Base-by-base conservation (phyloP, 768 basidiomycete species). In the Naganishia antarctica region DNA sequence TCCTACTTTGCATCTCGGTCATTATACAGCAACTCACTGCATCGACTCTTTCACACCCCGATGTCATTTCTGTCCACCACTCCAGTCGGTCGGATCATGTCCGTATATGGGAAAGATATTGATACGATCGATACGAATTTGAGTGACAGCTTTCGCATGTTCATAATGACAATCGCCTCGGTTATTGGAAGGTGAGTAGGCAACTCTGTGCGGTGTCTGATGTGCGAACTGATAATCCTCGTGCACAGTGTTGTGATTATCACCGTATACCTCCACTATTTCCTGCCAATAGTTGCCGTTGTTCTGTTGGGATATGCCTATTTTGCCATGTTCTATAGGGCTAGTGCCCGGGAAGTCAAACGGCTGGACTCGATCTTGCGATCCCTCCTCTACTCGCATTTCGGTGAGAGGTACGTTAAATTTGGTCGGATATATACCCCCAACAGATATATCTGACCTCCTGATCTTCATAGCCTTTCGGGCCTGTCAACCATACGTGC, bases 371-470 rank as follows among this genome's bases (percentile, higher is more conserved):
- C 90, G 21, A 82, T 94, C 25, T 76, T 94, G 37, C 85, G 92
- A n/a, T 87, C 88, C 0, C 84, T 87, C 0, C 77, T 97, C 18
- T 94, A 94, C 73, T 85, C 89, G 0, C 90, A 92, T 73, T 94
- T 94, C 76, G 89, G 89, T 2, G 91, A 96, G 78, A 88, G 87
- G 61, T 80, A 90, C 65, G 41, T 86, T 84, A 89, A 12, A 73
- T 90, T 47, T 81, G 86, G 16, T 8, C 29, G n/a, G 23, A 25
- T 23, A 0, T 23, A n/a, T n/a, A n/a, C n/a, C n/a, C n/a, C n/a
- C n/a, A n/a, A n/a, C n/a, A n/a, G n/a, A n/a, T n/a, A n/a, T n/a
- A n/a, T n/a, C n/a, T n/a, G 26, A 34, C 9, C 26, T 31, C 31
- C 9, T 18, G 13, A 46, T 13, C 21, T 25, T 31, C 3, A 18